phyloP scores from a whole-genome alignment of 2,329 filamentous ascomycete genomes.

The Coleophoma crateriformis region DNA sequence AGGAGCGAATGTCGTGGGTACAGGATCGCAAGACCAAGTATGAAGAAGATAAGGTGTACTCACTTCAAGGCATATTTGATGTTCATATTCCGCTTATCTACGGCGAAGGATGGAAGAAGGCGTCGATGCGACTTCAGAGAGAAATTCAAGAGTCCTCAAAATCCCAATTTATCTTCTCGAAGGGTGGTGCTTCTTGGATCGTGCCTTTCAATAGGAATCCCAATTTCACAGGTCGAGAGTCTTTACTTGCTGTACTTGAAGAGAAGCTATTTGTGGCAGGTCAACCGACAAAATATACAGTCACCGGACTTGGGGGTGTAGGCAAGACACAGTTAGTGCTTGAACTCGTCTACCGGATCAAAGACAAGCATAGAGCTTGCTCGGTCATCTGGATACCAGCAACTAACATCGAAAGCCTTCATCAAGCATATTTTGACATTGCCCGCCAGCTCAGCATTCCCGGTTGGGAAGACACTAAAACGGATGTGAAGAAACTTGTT shows the following conservation, averaged over 20 bases:
- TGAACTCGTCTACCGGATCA: slow-evolving; percentile 23
- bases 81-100: slow-evolving; percentile 38
- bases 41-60: slow-evolving; percentile 35
- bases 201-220: no score
- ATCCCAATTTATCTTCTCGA: no score
- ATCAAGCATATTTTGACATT: neutral
- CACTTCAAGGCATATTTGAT: slow-evolving; percentile 34
- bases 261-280: no score
- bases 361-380: slow-evolving; percentile 11
- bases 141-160: slow-evolving; percentile 20
- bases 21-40: slow-evolving; percentile 26
- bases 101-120: slow-evolving; percentile 22
- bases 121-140: slow-evolving; percentile 27
- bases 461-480: neutral
- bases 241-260: no score
- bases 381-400: slow-evolving; percentile 27
- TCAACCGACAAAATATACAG: neutral
- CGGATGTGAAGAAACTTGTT: neutral
- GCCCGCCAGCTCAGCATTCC: neutral
- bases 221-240: no score
- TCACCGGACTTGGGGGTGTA: neutral
- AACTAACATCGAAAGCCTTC: neutral
- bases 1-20: slow-evolving; percentile 30
- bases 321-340: slow-evolving; percentile 27
- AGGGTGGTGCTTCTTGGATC: no score